Percentiles rank a stretch among this genome's conserved stretches.
Conservation (phyloP, 148 eudicot genomes). For the Camellia sinensis region DNA sequence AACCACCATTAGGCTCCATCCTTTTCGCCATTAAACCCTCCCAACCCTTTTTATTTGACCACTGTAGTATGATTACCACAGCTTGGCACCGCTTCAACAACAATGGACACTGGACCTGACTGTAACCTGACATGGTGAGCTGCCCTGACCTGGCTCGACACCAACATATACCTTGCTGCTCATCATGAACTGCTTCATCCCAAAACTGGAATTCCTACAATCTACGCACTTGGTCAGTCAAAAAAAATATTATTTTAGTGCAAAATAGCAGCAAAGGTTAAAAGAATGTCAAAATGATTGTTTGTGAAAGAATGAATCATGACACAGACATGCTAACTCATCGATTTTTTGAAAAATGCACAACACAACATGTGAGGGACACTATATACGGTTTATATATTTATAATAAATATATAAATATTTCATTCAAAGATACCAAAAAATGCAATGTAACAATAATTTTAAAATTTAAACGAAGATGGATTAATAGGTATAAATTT, state of each 20-base stretch:
- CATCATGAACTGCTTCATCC: background rate
- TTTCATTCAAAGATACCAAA: no score
- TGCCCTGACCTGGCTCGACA: slow-evolving; percentile 29
- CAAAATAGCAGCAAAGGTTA: background rate
- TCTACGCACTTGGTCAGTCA: background rate
- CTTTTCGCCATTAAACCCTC: background rate
- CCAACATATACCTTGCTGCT: background rate
- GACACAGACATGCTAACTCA: no score
- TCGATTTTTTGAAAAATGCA: no score
- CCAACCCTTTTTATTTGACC: slow-evolving; percentile 9
- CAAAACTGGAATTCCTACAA: background rate
- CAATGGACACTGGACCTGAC: slow-evolving; percentile 24
- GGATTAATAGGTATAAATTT: no score
- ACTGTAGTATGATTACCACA: background rate
- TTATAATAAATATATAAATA: no score
- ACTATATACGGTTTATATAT: no score
- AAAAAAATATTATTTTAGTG: background rate
- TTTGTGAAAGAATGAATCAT: background rate
- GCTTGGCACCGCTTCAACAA: slow-evolving; percentile 24
- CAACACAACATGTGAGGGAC: no score
- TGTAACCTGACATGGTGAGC: background rate
- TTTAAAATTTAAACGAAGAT: no score
- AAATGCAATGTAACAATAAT: no score
- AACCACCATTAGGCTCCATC: background rate
- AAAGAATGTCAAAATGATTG: background rate